Conservation (phyloP, 2,329 filamentous ascomycete genomes). For the Metarhizium sp. region DNA sequence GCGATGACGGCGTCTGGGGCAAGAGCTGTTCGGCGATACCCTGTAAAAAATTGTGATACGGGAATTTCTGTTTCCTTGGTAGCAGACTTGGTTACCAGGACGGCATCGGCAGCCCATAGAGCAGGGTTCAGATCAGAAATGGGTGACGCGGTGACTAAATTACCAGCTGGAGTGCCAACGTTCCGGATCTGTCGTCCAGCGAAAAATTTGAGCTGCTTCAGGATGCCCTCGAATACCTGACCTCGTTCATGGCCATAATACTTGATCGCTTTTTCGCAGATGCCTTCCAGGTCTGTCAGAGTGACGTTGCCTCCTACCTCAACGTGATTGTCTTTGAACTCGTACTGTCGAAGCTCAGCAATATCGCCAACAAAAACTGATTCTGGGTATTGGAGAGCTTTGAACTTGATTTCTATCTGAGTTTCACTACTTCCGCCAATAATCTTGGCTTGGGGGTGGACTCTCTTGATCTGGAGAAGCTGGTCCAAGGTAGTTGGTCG, state of each 20-base stretch:
- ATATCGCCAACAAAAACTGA: conserved; percentile 95
- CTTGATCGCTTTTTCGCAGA: conserved; percentile 69
- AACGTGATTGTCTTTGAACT: conserved; percentile 69
- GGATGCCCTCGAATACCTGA: conserved; percentile 82
- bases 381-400: conserved; percentile 79
- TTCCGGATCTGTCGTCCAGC: conserved; percentile 93
- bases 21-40: conserved; percentile 78
- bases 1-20: conserved; percentile 76
- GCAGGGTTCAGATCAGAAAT: conserved; percentile 96
- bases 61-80: conserved; percentile 72
- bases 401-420: conserved; percentile 98
- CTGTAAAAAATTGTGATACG: conserved; percentile 86
- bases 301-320: conserved; percentile 91
- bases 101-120: conserved; percentile 77
- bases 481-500: conserved; percentile 80
- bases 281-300: conserved; percentile 80
- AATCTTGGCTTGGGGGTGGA: conserved; percentile 78
- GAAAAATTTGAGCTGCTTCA: conserved; percentile 92
- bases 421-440: conserved; percentile 96
- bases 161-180: conserved; percentile 93
- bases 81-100: conserved; percentile 70
- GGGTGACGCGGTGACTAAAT: conserved; percentile 86
- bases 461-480: conserved; percentile 82
- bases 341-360: conserved; percentile 73
- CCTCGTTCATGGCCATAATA: conserved; percentile 63